These are phyloP conservation scores for Gillenia trifoliata DNA, from an alignment of 306 rosid species.

Conservation along the genomic window DNA sequence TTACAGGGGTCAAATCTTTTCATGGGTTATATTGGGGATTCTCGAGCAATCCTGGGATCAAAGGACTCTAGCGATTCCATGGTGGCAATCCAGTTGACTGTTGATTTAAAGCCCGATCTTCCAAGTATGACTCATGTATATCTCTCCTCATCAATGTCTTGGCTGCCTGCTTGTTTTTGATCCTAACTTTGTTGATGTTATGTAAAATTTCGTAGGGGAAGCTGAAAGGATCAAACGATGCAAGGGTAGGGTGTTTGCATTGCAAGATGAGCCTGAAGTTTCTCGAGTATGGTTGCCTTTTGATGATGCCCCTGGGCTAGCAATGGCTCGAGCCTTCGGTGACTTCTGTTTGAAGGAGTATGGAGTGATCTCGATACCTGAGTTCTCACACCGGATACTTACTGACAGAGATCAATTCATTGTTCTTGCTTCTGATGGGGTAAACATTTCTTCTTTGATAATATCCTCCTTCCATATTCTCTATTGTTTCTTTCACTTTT, in stretches of 20 bases:
- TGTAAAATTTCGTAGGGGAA: slow-evolving; percentile 48
- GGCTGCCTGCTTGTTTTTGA: slow-evolving; percentile 11
- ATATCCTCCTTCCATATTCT: neutral
- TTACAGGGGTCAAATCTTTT: slow-evolving; percentile 79
- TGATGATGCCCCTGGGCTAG: slow-evolving; percentile 96
- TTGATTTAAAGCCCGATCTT: slow-evolving; percentile 95
- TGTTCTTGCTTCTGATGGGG: slow-evolving; percentile 98
- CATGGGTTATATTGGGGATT: slow-evolving; percentile 86
- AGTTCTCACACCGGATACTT: slow-evolving; percentile 63
- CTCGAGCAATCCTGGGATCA: slow-evolving; percentile 91
- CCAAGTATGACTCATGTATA: slow-evolving; percentile 51
- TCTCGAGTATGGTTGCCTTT: slow-evolving; percentile 89
- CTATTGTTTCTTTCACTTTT: neutral
- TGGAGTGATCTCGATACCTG: slow-evolving; percentile 94
- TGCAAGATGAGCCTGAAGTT: slow-evolving; percentile 98
- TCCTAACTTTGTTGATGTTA: slow-evolving; percentile 4
- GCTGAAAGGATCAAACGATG: slow-evolving; percentile 88
- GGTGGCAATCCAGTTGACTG: slow-evolving; percentile 74
- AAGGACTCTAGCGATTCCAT: slow-evolving; percentile 55
- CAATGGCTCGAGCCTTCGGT: slow-evolving; percentile 99
- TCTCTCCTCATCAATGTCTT: slow-evolving; percentile 3
- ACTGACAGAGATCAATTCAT: slow-evolving; percentile 82
- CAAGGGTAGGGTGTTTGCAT: slow-evolving; percentile 89
- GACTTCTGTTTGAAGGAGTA: slow-evolving; percentile 95
- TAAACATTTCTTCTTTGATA: slow-evolving; percentile 25